A percentile compares a stretch with the other conserved stretches of the same genome.
Conservation (phyloP, 495 filamentous ascomycete species). For the Penicillium herquei region DNA sequence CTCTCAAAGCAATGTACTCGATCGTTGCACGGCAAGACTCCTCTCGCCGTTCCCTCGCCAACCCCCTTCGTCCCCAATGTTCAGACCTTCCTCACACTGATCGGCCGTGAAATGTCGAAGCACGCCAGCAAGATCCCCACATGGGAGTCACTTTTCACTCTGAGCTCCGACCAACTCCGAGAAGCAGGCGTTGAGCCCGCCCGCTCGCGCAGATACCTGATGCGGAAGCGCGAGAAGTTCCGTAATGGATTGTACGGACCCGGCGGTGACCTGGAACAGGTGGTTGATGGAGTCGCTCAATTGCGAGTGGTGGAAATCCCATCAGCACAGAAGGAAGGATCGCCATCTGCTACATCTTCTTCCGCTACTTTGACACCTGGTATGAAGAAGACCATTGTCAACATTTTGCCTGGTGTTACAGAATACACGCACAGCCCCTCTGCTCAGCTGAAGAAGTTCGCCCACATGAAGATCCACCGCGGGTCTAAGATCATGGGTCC, state of each 20-base stretch:
- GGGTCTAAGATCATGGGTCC: slow-evolving; percentile 68
- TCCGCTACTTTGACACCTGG: slow-evolving; percentile 51
- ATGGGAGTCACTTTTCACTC: slow-evolving; percentile 84
- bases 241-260: slow-evolving; percentile 69
- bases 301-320: slow-evolving; percentile 66
- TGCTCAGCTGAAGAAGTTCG: slow-evolving; percentile 48
- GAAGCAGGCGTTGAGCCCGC: slow-evolving; percentile 85
- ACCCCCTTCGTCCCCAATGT: slow-evolving; percentile 87
- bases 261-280: slow-evolving; percentile 72
- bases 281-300: slow-evolving; percentile 69
- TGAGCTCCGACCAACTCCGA: slow-evolving; percentile 71
- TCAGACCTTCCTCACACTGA: slow-evolving; percentile 86
- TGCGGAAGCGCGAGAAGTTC: slow-evolving; percentile 84
- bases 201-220: slow-evolving; percentile 74
- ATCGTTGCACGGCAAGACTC: slow-evolving; percentile 28
- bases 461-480: slow-evolving; percentile 62
- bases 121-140: slow-evolving; percentile 78
- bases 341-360: not conserved
- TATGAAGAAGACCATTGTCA: slow-evolving; percentile 65
- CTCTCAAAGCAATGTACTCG: slow-evolving; percentile 34
- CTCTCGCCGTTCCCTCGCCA: slow-evolving; percentile 58
- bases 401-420: slow-evolving; percentile 58
- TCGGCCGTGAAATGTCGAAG: slow-evolving; percentile 79
- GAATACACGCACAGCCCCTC: slow-evolving; percentile 38
- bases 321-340: not conserved